A percentile compares a stretch with the other conserved stretches of the same genome.
phyloP scores from a whole-genome alignment of 2,329 filamentous ascomycete genomes.

The Ceratocystis variospora region DNA sequence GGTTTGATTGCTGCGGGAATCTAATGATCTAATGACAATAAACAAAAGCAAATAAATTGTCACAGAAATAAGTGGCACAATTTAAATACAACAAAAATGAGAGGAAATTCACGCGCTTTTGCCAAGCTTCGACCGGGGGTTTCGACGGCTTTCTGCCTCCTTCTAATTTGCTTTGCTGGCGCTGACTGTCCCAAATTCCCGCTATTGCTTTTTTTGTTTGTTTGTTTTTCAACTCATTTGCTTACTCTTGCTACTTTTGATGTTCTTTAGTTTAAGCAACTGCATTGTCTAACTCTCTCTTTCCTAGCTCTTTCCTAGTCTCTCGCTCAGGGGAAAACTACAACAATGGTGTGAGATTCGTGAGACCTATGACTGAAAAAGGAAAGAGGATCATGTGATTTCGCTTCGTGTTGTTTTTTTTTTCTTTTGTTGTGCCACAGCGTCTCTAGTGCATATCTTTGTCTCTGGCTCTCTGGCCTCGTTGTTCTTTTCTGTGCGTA shows the following conservation, averaged over 20 bases:
- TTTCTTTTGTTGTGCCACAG: background rate
- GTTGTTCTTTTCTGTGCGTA: background rate
- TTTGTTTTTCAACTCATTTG: background rate
- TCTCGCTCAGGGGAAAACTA: background rate
- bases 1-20: background rate
- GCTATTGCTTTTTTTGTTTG: background rate
- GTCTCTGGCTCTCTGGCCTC: background rate
- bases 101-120: background rate
- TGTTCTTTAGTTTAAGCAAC: background rate
- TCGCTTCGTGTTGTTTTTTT: background rate
- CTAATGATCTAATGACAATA: no score
- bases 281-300: background rate
- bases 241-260: background rate
- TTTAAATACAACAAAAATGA: background rate
- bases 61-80: background rate
- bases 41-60: background rate
- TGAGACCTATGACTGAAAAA: background rate
- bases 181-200: background rate
- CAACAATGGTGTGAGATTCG: background rate
- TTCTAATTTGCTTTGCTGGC: slow-evolving; percentile 6
- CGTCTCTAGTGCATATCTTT: no score
- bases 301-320: background rate
- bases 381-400: background rate
- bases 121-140: background rate
- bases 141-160: slow-evolving; percentile 1